Evolutionary conservation across 768 basidiomycete species (phyloP).

Genomic region (Mycena maculata): DNA sequence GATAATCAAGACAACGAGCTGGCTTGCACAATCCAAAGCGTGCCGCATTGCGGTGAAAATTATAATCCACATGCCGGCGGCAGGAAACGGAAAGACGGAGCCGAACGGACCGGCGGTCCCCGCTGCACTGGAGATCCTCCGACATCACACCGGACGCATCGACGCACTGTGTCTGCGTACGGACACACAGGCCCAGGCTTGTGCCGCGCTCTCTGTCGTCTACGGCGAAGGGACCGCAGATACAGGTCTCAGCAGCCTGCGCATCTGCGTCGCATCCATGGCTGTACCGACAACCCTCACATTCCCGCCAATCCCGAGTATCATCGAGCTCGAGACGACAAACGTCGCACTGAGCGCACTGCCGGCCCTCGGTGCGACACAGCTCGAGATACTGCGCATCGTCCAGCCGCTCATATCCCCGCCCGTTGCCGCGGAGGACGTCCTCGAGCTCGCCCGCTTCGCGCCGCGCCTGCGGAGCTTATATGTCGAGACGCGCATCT

Average conservation of each 20-base stretch:
- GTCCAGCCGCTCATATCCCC: slow-evolving; percentile 39
- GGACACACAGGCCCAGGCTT: slow-evolving; percentile 36
- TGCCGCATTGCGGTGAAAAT: slow-evolving; percentile 40
- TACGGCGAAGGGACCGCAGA: slow-evolving; percentile 19
- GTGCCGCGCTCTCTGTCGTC: slow-evolving; percentile 34
- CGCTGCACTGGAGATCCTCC: slow-evolving; percentile 19
- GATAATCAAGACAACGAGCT: slow-evolving; percentile 48
- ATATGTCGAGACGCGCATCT: slow-evolving; percentile 40
- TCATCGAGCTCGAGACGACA: slow-evolving; percentile 34
- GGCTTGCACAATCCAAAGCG: slow-evolving; percentile 45
- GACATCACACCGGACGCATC: slow-evolving; percentile 32
- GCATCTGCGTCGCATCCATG: slow-evolving; percentile 10
- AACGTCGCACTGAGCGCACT: slow-evolving; percentile 41
- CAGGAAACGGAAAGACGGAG: not conserved
- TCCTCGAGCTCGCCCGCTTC: slow-evolving; percentile 34
- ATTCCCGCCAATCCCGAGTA: slow-evolving; percentile 20
- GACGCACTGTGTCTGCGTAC: slow-evolving; percentile 33
- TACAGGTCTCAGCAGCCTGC: slow-evolving; percentile 20
- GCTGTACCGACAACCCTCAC: slow-evolving; percentile 19
- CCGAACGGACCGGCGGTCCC: not conserved
- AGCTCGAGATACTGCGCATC: slow-evolving; percentile 37
- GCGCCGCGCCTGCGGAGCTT: slow-evolving; percentile 35
- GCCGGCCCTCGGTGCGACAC: slow-evolving; percentile 29
- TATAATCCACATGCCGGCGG: slow-evolving; percentile 28
- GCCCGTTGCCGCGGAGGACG: slow-evolving; percentile 37